Conservation (phyloP, 345 rosid species). For the Lepidium aucheri region DNA sequence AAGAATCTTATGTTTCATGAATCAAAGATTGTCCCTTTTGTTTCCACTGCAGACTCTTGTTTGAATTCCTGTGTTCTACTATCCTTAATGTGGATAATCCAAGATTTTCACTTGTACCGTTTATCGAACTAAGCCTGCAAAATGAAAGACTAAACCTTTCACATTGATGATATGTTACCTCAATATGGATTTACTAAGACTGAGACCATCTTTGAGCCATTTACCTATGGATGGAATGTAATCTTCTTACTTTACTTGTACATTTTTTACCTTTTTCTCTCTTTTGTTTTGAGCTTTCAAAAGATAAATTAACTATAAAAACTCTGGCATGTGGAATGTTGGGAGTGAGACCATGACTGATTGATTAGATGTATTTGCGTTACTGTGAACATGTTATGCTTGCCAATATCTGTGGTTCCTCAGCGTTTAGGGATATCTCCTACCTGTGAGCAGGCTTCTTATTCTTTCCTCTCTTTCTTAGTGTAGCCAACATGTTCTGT, state of each 20-base stretch:
- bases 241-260: background rate
- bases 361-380: constrained; percentile 20
- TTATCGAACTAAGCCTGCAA: background rate
- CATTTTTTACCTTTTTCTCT: background rate
- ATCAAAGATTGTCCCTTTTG: constrained; percentile 7
- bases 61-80: background rate
- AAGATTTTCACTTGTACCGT: background rate
- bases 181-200: background rate
- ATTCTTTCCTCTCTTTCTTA: constrained; percentile 7
- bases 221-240: background rate
- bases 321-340: constrained; percentile 25
- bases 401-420: constrained; percentile 13
- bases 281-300: background rate
- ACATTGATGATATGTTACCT: background rate
- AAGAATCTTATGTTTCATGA: background rate
- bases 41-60: background rate
- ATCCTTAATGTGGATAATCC: background rate
- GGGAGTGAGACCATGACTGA: constrained; percentile 15
- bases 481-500: constrained; percentile 13
- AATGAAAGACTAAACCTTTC: background rate
- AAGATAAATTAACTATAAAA: background rate
- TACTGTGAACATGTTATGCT: constrained; percentile 13
- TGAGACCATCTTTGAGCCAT: constrained; percentile 1
- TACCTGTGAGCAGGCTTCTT: constrained; percentile 7
- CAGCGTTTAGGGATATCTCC: constrained; percentile 7